Evolutionary conservation across 2,329 filamentous ascomycete species (phyloP), one percentile per base, ranked within the genome.

Genomic region (Septoria linicola): DNA sequence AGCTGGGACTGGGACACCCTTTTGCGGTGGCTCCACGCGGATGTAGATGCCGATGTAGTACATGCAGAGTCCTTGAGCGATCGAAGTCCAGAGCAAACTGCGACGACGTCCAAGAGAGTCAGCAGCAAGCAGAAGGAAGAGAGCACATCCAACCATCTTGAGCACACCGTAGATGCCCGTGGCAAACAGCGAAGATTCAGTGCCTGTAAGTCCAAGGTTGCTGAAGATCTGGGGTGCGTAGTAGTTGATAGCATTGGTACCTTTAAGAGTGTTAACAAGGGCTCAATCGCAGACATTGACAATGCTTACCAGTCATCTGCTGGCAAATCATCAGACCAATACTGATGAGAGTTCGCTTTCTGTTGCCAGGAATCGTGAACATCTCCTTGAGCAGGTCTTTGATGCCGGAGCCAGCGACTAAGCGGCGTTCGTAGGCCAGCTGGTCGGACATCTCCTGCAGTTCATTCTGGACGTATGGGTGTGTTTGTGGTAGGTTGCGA

Each of bases 111-210:
- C 86, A 1, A 89, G 79, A 1, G 82, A 84, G 66, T 89, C 86
- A 53, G 59, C 86, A 3, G 89, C 78, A 76, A 91, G 88, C 58
- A 85, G 64, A 20, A 89, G 74, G 73, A 88, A 89, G 46, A 76
- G 64, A 4, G 78, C 75, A 63, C 83, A 87, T 32, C 81, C 79
- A 8, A 75, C 69, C 70, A 85, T 82, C 68, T 89, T 89, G 49
- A 87, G 80, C 47, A 88, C 77, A 20, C 85, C 85, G 64, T 88
- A 89, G 58, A 89, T 79, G 34, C 86, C 85, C 0, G 85, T 88
- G 3, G 86, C 84, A 65, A 89, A 87, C 19, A 89, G 79, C 14
- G 79, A 80, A 34, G 79, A 76, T 32, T 77, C 67, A 4, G 77
- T 82, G 10, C 74, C 77, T 1, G 63, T 71, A 49, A 89, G 75